Evolutionary conservation across 257 asterid species (phyloP).

Genomic region (Agastache rugosa): DNA sequence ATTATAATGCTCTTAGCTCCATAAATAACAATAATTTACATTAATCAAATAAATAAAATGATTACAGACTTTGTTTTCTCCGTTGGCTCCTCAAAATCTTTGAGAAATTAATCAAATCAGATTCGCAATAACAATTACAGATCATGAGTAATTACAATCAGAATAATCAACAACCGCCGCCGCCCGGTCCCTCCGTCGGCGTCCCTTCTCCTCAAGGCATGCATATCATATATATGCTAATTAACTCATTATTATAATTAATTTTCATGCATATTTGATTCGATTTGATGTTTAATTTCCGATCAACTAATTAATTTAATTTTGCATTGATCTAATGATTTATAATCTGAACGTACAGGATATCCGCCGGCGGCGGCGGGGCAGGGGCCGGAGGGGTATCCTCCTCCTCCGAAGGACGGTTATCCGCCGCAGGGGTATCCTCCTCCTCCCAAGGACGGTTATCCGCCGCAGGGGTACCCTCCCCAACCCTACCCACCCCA

Average conservation of each 20-base stretch:
- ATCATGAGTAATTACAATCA: constrained; percentile 63
- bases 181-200: constrained; percentile 45
- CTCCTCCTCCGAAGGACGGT: constrained; percentile 23
- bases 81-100: too few relatives aligned
- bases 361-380: constrained; percentile 49
- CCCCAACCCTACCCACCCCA: constrained; percentile 56
- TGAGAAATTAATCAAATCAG: not conserved
- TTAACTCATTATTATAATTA: too few relatives aligned
- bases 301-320: not conserved
- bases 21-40: too few relatives aligned
- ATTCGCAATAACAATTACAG: not conserved
- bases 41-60: not conserved
- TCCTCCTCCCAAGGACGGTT: not conserved
- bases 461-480: constrained; percentile 42
- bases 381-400: constrained; percentile 42
- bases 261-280: not conserved
- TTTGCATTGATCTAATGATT: too few relatives aligned
- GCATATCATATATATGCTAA: too few relatives aligned
- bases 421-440: constrained; percentile 43
- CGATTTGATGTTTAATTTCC: not conserved
- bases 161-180: constrained; percentile 34
- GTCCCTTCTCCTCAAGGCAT: constrained; percentile 65
- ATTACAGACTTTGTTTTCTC: too few relatives aligned
- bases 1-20: too few relatives aligned
- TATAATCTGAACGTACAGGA: constrained; percentile 39